A percentile compares a stretch with the other conserved stretches of the same genome.
These are phyloP conservation scores for Usnea hakonensis DNA, from an alignment of 495 filamentous ascomycete genomes.

Conservation along the genomic window DNA sequence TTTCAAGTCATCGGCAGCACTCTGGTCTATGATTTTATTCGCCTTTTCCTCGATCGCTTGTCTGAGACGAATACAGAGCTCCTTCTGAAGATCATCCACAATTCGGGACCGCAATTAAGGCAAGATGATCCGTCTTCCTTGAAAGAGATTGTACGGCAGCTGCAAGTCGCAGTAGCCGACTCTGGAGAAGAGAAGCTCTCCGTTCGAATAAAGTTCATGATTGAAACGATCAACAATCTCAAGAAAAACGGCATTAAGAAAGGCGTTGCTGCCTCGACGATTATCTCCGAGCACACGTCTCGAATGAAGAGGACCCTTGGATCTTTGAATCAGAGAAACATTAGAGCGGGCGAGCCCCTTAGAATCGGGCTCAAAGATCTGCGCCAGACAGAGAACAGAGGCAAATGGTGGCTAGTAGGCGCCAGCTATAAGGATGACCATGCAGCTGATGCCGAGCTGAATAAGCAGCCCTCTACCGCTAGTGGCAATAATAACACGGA, in stretches of 20 bases:
- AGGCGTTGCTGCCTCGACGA: slow-evolving; percentile 49
- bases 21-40: slow-evolving; percentile 84
- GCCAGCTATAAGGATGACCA: slow-evolving; percentile 65
- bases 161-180: slow-evolving; percentile 62
- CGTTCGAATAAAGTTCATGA: slow-evolving; percentile 94
- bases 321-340: slow-evolving; percentile 56
- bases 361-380: slow-evolving; percentile 75
- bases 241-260: slow-evolving; percentile 90
- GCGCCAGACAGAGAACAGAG: slow-evolving; percentile 69
- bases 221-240: slow-evolving; percentile 87
- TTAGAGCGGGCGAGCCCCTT: slow-evolving; percentile 73
- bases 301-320: slow-evolving; percentile 79
- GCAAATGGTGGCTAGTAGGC: slow-evolving; percentile 97
- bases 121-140: slow-evolving; percentile 86
- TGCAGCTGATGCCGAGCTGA: background rate
- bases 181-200: slow-evolving; percentile 64
- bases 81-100: slow-evolving; percentile 73
- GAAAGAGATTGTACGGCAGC: slow-evolving; percentile 78
- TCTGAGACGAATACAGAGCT: slow-evolving; percentile 90
- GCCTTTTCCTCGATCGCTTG: slow-evolving; percentile 62
- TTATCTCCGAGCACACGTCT: slow-evolving; percentile 67
- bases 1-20: slow-evolving; percentile 79
- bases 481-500: slow-evolving; percentile 8
- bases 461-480: background rate
- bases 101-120: slow-evolving; percentile 72